Evolutionary conservation across 2,329 filamentous ascomycete genomes (phyloP).

Genomic region (Bretziella fagacearum): DNA sequence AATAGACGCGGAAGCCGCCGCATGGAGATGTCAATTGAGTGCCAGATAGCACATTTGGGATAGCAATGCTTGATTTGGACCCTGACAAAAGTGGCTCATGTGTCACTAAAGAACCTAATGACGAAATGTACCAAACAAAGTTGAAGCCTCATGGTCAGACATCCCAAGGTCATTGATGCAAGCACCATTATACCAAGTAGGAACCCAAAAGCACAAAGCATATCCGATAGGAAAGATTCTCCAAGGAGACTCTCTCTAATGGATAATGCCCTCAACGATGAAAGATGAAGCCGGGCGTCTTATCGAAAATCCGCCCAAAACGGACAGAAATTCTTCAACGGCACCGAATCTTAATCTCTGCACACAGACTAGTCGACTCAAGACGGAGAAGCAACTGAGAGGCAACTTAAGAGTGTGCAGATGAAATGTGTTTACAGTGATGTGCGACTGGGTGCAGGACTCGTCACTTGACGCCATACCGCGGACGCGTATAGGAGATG

Average conservation of each 20-base stretch:
- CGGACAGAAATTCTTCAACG: slow-evolving; percentile 28
- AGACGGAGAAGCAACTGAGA: slow-evolving; percentile 57
- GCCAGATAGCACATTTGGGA: too few relatives aligned
- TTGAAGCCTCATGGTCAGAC: slow-evolving; percentile 1
- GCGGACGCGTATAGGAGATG: too few relatives aligned
- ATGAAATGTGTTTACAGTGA: slow-evolving; percentile 14
- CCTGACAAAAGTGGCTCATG: too few relatives aligned
- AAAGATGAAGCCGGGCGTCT: slow-evolving; percentile 15
- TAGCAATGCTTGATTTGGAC: too few relatives aligned
- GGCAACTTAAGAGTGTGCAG: slow-evolving; percentile 97
- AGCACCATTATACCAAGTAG: slow-evolving; percentile 3
- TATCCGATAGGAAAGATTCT: slow-evolving; percentile 7
- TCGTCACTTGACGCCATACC: neutral
- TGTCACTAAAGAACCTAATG: too few relatives aligned
- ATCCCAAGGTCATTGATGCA: slow-evolving; percentile 4
- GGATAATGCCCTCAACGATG: slow-evolving; percentile 10
- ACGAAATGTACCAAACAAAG: slow-evolving; percentile 13
- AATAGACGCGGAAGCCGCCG: too few relatives aligned
- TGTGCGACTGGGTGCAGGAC: neutral
- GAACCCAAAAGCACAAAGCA: slow-evolving; percentile 11
- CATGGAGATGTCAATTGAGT: too few relatives aligned
- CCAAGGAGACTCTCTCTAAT: slow-evolving; percentile 10
- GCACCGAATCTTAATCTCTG: slow-evolving; percentile 48
- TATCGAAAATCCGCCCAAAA: slow-evolving; percentile 29
- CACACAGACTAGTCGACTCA: slow-evolving; percentile 95